Evolutionary conservation across 169 alveolate species (phyloP).

Genomic region (Cryptosporidium xiaoi): DNA sequence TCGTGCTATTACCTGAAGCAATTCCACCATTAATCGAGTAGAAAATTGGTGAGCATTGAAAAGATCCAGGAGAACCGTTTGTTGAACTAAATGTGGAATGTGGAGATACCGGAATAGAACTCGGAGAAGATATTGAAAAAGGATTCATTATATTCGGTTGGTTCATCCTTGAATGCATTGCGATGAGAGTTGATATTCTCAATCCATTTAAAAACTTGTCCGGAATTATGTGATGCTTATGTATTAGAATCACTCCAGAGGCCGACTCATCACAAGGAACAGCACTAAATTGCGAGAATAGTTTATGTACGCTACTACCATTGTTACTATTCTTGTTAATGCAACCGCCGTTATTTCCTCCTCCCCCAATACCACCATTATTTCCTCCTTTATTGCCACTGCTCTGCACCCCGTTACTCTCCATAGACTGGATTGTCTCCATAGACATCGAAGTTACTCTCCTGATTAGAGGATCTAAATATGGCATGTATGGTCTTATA

Average conservation of each 20-base stretch:
- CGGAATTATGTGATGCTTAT: constrained; percentile 52
- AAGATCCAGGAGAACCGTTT: constrained; percentile 29
- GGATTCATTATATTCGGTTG: constrained; percentile 47
- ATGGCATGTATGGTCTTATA: constrained; percentile 53
- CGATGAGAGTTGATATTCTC: constrained; percentile 46
- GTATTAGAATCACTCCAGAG: constrained; percentile 53
- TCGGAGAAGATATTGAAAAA: constrained; percentile 38
- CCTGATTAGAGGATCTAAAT: constrained; percentile 42
- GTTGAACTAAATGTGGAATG: constrained; percentile 40
- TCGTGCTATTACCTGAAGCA: not conserved
- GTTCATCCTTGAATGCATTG: constrained; percentile 63
- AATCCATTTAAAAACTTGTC: constrained; percentile 37
- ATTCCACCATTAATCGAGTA: not conserved
- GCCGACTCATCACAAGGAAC: constrained; percentile 7
- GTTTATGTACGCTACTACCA: not conserved
- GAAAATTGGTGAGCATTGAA: constrained; percentile 41
- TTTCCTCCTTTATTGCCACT: not conserved
- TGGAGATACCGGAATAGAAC: constrained; percentile 54
- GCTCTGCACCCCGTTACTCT: constrained; percentile 12
- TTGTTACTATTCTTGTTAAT: not conserved
- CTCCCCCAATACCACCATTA: not conserved
- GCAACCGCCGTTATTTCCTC: not conserved
- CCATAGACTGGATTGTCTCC: constrained; percentile 43
- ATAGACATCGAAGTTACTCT: constrained; percentile 32
- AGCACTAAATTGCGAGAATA: not conserved